Percentiles rank a stretch among this genome's conserved stretches.
Conservation (phyloP, 2,329 filamentous ascomycete genomes). For the Colletotrichum ledebouriae region DNA sequence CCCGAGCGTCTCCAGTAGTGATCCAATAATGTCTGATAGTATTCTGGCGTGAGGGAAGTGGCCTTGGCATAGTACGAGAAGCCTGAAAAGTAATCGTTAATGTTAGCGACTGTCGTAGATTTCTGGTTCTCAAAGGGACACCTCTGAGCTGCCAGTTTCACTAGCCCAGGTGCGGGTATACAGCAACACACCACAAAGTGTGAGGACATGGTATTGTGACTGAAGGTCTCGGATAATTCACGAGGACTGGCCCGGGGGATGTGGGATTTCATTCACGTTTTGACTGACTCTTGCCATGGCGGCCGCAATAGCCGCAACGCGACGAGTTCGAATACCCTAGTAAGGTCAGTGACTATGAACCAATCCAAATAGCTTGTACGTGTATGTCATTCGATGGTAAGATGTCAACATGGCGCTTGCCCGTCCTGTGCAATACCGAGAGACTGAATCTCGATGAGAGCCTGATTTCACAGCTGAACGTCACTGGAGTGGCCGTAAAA, state of each 20-base stretch:
- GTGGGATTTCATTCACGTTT: slow-evolving; percentile 57
- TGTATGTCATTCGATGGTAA: neutral
- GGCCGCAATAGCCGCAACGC: slow-evolving; percentile 67
- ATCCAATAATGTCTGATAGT: slow-evolving; percentile 81
- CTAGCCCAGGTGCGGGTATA: slow-evolving; percentile 10
- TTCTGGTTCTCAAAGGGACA: slow-evolving; percentile 13
- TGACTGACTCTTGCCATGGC: slow-evolving; percentile 63
- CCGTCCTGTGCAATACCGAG: neutral
- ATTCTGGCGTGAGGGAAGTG: slow-evolving; percentile 70
- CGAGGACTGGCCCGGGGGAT: slow-evolving; percentile 23
- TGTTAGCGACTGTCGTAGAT: slow-evolving; percentile 43
- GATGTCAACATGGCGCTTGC: neutral
- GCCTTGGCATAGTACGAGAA: slow-evolving; percentile 79
- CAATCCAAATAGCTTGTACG: neutral
- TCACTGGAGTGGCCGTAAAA: neutral
- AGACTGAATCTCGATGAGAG: neutral
- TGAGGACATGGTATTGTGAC: slow-evolving; percentile 14
- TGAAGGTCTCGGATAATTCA: slow-evolving; percentile 15
- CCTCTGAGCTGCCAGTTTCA: slow-evolving; percentile 11
- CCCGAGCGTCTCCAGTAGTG: slow-evolving; percentile 84
- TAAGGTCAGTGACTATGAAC: slow-evolving; percentile 14
- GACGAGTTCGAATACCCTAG: slow-evolving; percentile 66
- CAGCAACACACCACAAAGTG: slow-evolving; percentile 16
- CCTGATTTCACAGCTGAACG: neutral
- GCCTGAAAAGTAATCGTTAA: slow-evolving; percentile 60